Evolutionary conservation across 768 basidiomycete genomes (phyloP).

Genomic region (Lactarius quietus): DNA sequence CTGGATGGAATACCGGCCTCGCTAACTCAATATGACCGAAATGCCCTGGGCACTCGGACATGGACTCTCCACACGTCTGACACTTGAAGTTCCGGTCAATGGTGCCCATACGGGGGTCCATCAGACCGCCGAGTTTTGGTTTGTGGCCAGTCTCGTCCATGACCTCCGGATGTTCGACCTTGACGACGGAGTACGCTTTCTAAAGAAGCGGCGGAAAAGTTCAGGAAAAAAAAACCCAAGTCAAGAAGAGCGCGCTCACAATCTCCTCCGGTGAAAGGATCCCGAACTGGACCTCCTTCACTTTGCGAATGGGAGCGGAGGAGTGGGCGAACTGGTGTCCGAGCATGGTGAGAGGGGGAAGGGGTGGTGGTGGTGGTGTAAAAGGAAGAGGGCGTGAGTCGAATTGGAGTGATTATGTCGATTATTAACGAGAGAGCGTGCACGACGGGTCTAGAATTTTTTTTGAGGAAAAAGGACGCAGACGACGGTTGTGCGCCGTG

Average conservation of each 20-base stretch:
- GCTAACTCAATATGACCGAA: constrained; percentile 99
- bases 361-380: neutral
- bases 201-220: constrained; percentile 34
- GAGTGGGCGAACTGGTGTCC: constrained; percentile 91
- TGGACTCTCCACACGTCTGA: constrained; percentile 99
- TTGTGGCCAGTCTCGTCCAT: constrained; percentile 93
- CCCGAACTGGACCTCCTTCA: constrained; percentile 98
- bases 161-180: constrained; percentile 98
- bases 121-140: constrained; percentile 89
- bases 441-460: constrained; percentile 8
- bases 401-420: neutral
- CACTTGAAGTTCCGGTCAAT: constrained; percentile 98
- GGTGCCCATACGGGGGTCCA: constrained; percentile 98
- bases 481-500: neutral
- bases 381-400: constrained; percentile 2
- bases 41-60: constrained; percentile 99
- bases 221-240: neutral
- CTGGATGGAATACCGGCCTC: constrained; percentile 95
- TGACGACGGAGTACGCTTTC: constrained; percentile 99
- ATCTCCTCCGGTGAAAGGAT: constrained; percentile 99
- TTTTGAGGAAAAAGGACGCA: too few species aligned
- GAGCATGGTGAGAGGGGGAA: constrained; percentile 48
- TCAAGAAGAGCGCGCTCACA: constrained; percentile 47
- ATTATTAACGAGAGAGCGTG: constrained; percentile 10
- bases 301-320: constrained; percentile 90